Base-by-base conservation (phyloP, 805 yeast species). In the Wickerhamiella azyma region DNA sequence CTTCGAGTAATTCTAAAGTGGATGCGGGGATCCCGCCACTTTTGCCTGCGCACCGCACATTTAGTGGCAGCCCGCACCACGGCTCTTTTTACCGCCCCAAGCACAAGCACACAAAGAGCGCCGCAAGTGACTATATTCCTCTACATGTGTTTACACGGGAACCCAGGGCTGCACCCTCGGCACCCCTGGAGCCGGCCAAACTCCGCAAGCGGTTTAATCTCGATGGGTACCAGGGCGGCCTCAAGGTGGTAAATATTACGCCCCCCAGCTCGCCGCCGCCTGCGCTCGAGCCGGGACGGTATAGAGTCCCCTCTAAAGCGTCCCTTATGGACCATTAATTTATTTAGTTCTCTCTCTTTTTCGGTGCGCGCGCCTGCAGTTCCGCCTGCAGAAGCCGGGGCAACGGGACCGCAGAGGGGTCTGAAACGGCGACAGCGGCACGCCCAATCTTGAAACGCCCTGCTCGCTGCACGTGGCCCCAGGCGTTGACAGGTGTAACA, bases 11-110 rank as follows among this genome's bases (percentile, higher is more conserved):
- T n/a, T n/a, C n/a, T n/a, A 21, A n/a, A 21, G 32, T 46, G 3
- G 41, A 46, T 29, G 48, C 48, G 6, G 45, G 45, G 4, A 37
- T 46, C 21, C 48, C 48, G 7, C 48, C 48, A 5, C 32, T 33
- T 14, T 24, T 46, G n/a, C 48, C 48, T 2, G 41, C 41, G 1
- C 48, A 46, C n/a, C 47, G 47, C n/a, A 44, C 43, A 9, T 39
- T 39, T 24, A 37, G 46, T 19, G 42, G 37, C n/a, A 38, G 21
- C 13, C 43, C 39, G 9, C 32, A 33, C 47, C 21, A 38, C 29
- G 43, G 41, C 17, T 44, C 47, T 6, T 44, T 43, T 18, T 30
- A 35, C 18, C 26, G 35, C 10, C 46, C 41, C 8, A 17, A 16
- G 19, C 41, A 37, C 14, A 21, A 21, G n/a, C 36, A 24, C 37